A percentile compares a stretch with the other conserved stretches of the same genome.
Conservation (phyloP, 192 early-diverging fungal genomes). For the Umbelopsis vinacea region DNA sequence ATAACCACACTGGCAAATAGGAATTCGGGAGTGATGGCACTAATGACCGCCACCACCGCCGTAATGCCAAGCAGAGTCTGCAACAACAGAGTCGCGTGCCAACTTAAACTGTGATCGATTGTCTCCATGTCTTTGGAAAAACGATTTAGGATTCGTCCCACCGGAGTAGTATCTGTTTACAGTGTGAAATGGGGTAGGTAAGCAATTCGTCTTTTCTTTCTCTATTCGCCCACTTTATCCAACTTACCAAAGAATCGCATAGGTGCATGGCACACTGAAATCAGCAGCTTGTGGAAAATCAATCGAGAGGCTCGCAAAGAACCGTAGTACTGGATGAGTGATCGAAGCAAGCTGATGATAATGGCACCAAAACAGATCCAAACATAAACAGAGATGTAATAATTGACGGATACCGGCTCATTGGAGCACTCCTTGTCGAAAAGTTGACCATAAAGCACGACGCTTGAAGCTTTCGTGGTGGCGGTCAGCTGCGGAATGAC, state of each 20-base stretch:
- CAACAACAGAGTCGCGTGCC: constrained; percentile 18
- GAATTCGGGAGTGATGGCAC: constrained; percentile 43
- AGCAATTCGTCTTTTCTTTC: too few relatives aligned
- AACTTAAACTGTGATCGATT: constrained; percentile 43
- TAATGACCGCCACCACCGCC: constrained; percentile 42
- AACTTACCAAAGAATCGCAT: constrained; percentile 75
- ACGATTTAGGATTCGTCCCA: constrained; percentile 79
- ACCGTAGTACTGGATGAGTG: constrained; percentile 48
- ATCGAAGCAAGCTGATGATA: constrained; percentile 47
- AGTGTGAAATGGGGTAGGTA: not conserved
- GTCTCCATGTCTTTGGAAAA: constrained; percentile 72
- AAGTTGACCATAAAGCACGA: not conserved
- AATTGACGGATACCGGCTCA: constrained; percentile 37
- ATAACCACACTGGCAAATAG: constrained; percentile 44
- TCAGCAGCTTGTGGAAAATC: constrained; percentile 58
- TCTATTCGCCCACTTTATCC: too few relatives aligned
- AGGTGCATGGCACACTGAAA: constrained; percentile 61
- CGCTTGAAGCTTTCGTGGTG: not conserved
- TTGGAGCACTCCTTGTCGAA: constrained; percentile 1
- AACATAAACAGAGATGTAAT: constrained; percentile 63
- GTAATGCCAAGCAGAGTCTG: constrained; percentile 19
- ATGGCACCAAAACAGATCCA: constrained; percentile 53
- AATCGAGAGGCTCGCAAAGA: constrained; percentile 56
- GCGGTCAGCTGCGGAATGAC: not conserved
- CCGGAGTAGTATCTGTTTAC: constrained; percentile 64